phyloP scores from a whole-genome alignment of 129 eudicot species.

The Apium graveolens region DNA sequence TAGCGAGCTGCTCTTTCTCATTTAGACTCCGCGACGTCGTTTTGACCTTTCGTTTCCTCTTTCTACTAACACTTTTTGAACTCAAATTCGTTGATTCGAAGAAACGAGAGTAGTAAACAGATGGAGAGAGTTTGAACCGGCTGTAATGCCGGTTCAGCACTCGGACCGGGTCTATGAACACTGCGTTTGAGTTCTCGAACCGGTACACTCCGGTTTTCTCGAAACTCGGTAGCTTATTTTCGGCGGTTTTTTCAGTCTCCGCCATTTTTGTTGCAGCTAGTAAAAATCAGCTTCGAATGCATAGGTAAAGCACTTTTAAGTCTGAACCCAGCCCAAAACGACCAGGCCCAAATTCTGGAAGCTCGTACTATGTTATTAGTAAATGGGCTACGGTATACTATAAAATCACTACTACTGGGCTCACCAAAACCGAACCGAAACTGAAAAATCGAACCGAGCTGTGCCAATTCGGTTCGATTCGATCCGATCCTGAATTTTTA shows the following conservation, averaged over 20 bases:
- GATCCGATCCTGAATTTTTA: no score
- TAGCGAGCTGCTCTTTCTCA: conserved; percentile 55
- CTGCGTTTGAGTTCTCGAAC: conserved; percentile 37
- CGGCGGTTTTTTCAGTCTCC: no score
- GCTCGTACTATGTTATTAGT: no score
- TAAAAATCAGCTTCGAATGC: no score
- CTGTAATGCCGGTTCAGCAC: conserved; percentile 60
- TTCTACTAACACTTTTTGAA: conserved; percentile 17
- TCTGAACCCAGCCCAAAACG: no score
- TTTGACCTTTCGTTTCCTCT: conserved; percentile 37
- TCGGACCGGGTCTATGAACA: conserved; percentile 76
- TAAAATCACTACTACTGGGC: no score
- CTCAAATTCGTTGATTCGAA: conserved; percentile 24
- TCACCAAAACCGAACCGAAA: no score
- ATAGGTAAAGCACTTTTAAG: no score
- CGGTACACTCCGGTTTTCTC: conserved; percentile 48
- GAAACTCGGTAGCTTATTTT: conserved; percentile 29
- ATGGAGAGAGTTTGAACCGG: conserved; percentile 62
- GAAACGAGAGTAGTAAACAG: conserved; percentile 81
- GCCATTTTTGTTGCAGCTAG: conserved; percentile 26
- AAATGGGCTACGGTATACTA: no score
- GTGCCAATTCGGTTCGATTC: no score
- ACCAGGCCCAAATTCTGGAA: no score
- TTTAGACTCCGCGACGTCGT: conserved; percentile 31
- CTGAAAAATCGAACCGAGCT: no score